Conservation (phyloP, 2,329 filamentous ascomycete species). For the Parastagonospora avenae region DNA sequence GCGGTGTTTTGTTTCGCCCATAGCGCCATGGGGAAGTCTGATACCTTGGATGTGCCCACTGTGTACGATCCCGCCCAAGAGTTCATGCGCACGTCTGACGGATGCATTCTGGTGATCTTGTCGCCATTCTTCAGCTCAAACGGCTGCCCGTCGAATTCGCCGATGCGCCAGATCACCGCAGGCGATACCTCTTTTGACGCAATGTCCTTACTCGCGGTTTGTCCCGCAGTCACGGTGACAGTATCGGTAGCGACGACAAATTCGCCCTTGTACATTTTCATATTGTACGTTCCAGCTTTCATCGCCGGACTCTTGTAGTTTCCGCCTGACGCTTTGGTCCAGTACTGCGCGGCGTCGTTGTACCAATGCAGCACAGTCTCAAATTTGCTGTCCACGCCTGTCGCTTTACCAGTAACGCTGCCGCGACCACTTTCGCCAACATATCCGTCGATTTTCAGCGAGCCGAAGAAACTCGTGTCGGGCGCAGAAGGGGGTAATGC, state of each 20-base stretch:
- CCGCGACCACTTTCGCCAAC: conserved; percentile 22
- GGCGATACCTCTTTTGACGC: conserved; percentile 20
- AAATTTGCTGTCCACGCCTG: conserved; percentile 20
- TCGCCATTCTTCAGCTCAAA: conserved; percentile 32
- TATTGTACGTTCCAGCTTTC: conserved; percentile 26
- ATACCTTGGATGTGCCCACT: conserved; percentile 18
- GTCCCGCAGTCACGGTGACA: conserved; percentile 22
- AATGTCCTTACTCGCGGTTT: conserved; percentile 22
- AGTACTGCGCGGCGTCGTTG: conserved; percentile 66
- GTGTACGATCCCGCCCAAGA: conserved; percentile 21
- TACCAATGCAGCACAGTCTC: conserved; percentile 61
- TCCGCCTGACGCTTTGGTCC: conserved; percentile 44
- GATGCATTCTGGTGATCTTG: conserved; percentile 31
- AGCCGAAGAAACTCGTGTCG: conserved; percentile 26
- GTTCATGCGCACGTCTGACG: conserved; percentile 23
- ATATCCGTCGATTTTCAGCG: conserved; percentile 24
- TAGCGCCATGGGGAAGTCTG: conserved; percentile 28
- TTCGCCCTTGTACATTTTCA: conserved; percentile 28
- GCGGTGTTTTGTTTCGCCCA: conserved; percentile 24
- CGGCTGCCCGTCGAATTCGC: conserved; percentile 28
- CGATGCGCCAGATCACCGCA: conserved; percentile 25
- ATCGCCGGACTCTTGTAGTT: conserved; percentile 24
- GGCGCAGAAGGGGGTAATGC: conserved; percentile 20
- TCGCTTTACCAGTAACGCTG: conserved; percentile 19
- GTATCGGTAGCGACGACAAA: conserved; percentile 23